A percentile compares a stretch with the other conserved stretches of the same genome.
These are phyloP conservation scores for Conringia planisiliqua DNA, from an alignment of 345 rosid genomes.

Conservation along the genomic window DNA sequence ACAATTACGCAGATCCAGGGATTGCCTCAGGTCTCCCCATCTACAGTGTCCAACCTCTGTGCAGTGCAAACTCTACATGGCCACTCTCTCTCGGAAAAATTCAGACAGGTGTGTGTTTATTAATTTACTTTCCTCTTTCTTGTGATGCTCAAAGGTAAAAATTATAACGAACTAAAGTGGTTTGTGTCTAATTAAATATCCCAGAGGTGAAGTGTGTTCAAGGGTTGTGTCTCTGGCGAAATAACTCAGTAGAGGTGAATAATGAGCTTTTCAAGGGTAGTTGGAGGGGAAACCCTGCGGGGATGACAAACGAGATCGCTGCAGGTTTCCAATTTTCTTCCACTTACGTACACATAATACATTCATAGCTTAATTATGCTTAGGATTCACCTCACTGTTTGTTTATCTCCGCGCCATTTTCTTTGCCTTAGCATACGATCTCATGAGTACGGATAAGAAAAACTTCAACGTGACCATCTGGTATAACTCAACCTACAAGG, in stretches of 20 bases:
- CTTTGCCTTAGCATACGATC: conserved; percentile 46
- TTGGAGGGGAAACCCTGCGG: conserved; percentile 49
- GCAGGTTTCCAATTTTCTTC: conserved; percentile 50
- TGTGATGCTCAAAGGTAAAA: not conserved
- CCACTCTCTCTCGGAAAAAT: conserved; percentile 21
- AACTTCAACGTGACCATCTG: conserved; percentile 26
- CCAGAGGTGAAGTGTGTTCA: conserved; percentile 60
- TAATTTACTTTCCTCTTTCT: not conserved
- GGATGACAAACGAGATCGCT: conserved; percentile 61
- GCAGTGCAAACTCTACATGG: conserved; percentile 46
- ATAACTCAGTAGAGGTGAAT: conserved; percentile 61
- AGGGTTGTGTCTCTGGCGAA: conserved; percentile 63
- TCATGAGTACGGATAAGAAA: conserved; percentile 9
- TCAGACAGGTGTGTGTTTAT: conserved; percentile 8
- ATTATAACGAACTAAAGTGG: not conserved
- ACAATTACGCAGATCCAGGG: conserved; percentile 56
- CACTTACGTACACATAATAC: not conserved
- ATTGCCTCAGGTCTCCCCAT: conserved; percentile 44
- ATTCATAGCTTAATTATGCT: not conserved
- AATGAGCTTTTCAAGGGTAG: conserved; percentile 66
- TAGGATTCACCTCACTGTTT: conserved; percentile 8
- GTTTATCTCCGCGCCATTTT: not conserved
- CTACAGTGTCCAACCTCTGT: conserved; percentile 52
- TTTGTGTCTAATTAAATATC: not conserved
- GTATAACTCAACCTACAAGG: conserved; percentile 23